A percentile compares a stretch with the other conserved stretches of the same genome.
Conservation (phyloP, 2,329 filamentous ascomycete species). For the Ophiosphaerella korrae region DNA sequence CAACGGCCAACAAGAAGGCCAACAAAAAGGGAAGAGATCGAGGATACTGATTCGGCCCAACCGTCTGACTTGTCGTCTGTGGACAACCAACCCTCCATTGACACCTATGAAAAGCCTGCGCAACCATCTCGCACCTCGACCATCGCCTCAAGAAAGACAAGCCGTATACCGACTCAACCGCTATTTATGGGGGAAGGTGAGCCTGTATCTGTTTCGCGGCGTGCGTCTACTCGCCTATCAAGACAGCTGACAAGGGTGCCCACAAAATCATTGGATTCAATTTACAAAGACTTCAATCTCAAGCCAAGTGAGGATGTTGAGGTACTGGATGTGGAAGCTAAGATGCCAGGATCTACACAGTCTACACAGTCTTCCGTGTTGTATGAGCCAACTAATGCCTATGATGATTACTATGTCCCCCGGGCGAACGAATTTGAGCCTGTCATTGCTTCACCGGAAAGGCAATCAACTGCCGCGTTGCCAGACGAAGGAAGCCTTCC, state of each 20-base stretch:
- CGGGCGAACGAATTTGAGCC: neutral
- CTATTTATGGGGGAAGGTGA: too few relatives aligned
- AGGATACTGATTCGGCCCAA: neutral
- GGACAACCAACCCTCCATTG: neutral
- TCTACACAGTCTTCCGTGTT: slow-evolving; percentile 8
- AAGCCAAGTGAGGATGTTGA: neutral
- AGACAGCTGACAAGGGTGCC: too few relatives aligned
- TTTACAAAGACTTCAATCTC: neutral
- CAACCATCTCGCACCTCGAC: too few relatives aligned
- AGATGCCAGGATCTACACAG: neutral
- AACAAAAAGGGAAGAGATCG: neutral
- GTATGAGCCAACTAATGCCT: slow-evolving; percentile 11
- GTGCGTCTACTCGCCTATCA: too few relatives aligned
- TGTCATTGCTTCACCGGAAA: neutral
- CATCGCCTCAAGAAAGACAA: too few relatives aligned
- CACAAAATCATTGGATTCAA: too few relatives aligned
- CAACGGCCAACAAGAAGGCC: neutral
- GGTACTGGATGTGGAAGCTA: neutral
- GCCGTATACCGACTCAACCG: too few relatives aligned
- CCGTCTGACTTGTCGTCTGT: neutral
- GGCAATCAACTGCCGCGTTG: too few relatives aligned
- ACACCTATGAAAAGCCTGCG: neutral
- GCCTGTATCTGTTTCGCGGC: too few relatives aligned
- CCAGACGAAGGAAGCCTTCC: neutral
- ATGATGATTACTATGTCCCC: slow-evolving; percentile 13